Base-by-base conservation (phyloP, 2,329 filamentous ascomycete species). In the Pestalotiopsis sp. region DNA sequence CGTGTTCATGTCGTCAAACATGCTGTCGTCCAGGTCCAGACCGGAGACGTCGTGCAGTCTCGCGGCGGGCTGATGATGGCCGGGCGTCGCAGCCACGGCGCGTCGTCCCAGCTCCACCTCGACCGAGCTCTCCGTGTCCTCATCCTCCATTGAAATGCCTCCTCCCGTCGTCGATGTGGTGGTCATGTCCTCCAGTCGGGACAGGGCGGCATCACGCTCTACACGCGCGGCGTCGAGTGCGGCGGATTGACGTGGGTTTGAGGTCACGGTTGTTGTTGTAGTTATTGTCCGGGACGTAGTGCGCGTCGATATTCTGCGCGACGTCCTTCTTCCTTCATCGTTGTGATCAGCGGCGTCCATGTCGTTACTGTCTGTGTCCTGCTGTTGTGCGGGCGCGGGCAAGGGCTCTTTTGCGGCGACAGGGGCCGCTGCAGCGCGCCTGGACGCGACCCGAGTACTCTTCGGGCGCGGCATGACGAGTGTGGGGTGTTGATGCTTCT, bases 1-100 rank as follows among this genome's bases (percentile, higher is more conserved):
- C 4, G 77, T 77, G 69, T 79, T 73, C n/a, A 78, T 68, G 66
- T 78, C 76, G 62, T 76, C 75, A 66, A 79, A 79, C 69, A 76
- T 77, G 38, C 70, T 71, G 56, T 79, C 77, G 64, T 79, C 77
- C 45, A 79, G 69, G 65, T 79, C 77, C 39, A 79, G 57, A 9
- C 77, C 77, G 12, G 77, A 76, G 12, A 77, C 38, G 27, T 79
- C 76, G 12, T 72, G 69, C 52, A 73, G 71, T 64, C 75, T 73
- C 59, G 73, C 67, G 4, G 72, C 66, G 20, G 45, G 7, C 45
- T 52, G 45, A 20, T 20, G 45, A 11, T 73, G 74, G 38, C 71
- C 66, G 1, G 77, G 76, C 14, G 77, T 78, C 27, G 73, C 74
- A 49, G 72, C 70, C 5, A 70, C 70, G 62, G 62, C 68, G 59